These are phyloP conservation scores for Balamuthia mandrillaris DNA, from an alignment of 208 protist genomes.

Conservation along the genomic window DNA sequence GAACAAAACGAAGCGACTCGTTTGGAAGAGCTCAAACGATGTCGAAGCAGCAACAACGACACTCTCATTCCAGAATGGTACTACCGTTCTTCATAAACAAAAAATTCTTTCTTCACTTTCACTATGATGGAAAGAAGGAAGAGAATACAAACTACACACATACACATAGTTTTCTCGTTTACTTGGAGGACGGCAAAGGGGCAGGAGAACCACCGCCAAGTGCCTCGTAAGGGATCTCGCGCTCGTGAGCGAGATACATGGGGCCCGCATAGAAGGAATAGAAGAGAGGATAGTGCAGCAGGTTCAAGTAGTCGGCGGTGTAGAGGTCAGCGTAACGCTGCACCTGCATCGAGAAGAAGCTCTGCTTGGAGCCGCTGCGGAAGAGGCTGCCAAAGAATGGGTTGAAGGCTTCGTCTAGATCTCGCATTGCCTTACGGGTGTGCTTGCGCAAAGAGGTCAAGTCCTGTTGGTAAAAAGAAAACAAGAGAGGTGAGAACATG, in stretches of 20 bases:
- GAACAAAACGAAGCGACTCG: too few relatives aligned
- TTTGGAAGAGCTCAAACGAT: too few relatives aligned
- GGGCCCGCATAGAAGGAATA: slow-evolving; percentile 48
- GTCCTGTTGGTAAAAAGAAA: not conserved
- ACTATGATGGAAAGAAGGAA: too few relatives aligned
- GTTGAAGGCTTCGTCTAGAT: slow-evolving; percentile 47
- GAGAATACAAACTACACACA: too few relatives aligned
- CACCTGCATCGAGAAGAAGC: slow-evolving; percentile 58
- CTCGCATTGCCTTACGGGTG: slow-evolving; percentile 24
- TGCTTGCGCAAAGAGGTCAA: slow-evolving; percentile 27
- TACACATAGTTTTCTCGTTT: too few relatives aligned
- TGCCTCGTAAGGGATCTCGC: too few relatives aligned
- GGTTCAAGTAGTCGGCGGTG: slow-evolving; percentile 50
- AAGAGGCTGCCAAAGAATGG: slow-evolving; percentile 48
- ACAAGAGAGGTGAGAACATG: not conserved
- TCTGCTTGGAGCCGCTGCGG: slow-evolving; percentile 45
- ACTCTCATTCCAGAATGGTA: too few relatives aligned
- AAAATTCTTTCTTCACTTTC: too few relatives aligned
- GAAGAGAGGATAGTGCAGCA: slow-evolving; percentile 57
- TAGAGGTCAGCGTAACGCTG: slow-evolving; percentile 59
- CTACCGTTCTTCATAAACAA: too few relatives aligned
- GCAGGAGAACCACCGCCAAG: too few relatives aligned
- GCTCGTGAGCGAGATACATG: slow-evolving; percentile 42
- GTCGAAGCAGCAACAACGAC: too few relatives aligned
- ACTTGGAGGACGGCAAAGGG: too few relatives aligned